Conservation (phyloP, 1,284 basidiomycete species). For the Trametes sp. region DNA sequence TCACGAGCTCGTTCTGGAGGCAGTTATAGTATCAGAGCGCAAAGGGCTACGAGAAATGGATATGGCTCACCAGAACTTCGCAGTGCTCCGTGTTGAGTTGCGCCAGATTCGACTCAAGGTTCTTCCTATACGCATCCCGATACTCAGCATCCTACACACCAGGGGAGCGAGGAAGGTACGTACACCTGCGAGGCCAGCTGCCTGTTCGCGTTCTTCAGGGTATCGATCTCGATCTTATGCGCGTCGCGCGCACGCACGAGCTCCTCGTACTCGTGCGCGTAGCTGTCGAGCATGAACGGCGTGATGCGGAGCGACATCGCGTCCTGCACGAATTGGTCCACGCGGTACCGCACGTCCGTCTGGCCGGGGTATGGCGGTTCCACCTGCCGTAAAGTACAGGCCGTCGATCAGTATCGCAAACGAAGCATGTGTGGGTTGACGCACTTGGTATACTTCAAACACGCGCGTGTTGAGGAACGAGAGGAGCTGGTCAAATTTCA, state of each 20-base stretch:
- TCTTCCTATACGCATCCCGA: conserved; percentile 62
- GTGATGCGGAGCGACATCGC: conserved; percentile 86
- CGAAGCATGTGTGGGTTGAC: too few relatives aligned
- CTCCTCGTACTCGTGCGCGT: conserved; percentile 89
- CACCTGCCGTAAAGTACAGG: conserved; percentile 42
- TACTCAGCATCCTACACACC: background rate
- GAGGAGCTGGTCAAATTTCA: conserved; percentile 92
- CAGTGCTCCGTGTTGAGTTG: conserved; percentile 86
- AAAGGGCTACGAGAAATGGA: background rate
- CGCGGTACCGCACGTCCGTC: conserved; percentile 56
- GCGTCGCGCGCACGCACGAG: conserved; percentile 71
- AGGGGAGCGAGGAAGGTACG: conserved; percentile 40
- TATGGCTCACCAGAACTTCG: conserved; percentile 66
- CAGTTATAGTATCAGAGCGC: conserved; percentile 47
- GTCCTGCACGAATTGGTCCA: conserved; percentile 87
- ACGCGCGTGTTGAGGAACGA: conserved; percentile 81
- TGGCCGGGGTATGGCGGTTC: conserved; percentile 37
- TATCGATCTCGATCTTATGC: conserved; percentile 84
- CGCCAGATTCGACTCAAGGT: conserved; percentile 78
- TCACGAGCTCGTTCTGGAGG: conserved; percentile 93
- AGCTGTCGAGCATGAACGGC: conserved; percentile 91
- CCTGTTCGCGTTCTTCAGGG: conserved; percentile 80
- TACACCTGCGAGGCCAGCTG: conserved; percentile 82
- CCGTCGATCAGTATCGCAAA: too few relatives aligned
- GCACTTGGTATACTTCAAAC: conserved; percentile 83